These are phyloP conservation scores for Histomonas meleagridis DNA, from an alignment of 208 protist genomes.

Conservation along the genomic window DNA sequence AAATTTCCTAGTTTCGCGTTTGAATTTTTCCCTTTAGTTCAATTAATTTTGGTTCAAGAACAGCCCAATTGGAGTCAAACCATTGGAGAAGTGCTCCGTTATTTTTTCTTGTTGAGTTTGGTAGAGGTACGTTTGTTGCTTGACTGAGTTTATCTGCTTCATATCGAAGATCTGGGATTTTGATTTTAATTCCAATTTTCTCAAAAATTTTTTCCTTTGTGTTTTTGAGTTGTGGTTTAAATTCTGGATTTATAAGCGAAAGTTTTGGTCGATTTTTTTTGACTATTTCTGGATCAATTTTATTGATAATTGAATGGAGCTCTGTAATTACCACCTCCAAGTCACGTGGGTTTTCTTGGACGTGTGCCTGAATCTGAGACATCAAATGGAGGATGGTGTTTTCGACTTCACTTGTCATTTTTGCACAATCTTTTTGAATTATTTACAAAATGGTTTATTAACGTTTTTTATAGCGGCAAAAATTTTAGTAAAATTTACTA, in stretches of 20 bases:
- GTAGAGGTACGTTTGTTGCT: neutral
- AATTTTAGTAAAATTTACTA: too few species aligned
- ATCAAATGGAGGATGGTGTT: too few species aligned
- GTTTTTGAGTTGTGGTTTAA: neutral
- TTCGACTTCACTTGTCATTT: too few species aligned
- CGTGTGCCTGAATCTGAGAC: too few species aligned
- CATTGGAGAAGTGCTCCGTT: neutral
- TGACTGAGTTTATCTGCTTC: neutral
- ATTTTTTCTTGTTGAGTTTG: conserved; percentile 8
- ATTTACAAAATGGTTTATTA: too few species aligned
- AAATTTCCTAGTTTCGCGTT: too few species aligned
- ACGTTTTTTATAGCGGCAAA: too few species aligned
- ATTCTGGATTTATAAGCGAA: neutral
- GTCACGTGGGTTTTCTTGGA: too few species aligned
- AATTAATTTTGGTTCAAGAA: neutral
- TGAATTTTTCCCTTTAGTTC: neutral
- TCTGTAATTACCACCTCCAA: conserved; percentile 27
- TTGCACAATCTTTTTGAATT: too few species aligned
- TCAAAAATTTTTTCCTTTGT: neutral
- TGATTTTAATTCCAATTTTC: neutral
- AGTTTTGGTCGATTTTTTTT: neutral
- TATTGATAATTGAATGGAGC: neutral
- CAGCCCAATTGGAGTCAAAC: neutral
- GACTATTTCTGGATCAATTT: neutral
- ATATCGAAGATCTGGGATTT: conserved; percentile 23